Evolutionary conservation across 2,329 filamentous ascomycete species (phyloP).

Genomic region (Didymosphaeria variabile): DNA sequence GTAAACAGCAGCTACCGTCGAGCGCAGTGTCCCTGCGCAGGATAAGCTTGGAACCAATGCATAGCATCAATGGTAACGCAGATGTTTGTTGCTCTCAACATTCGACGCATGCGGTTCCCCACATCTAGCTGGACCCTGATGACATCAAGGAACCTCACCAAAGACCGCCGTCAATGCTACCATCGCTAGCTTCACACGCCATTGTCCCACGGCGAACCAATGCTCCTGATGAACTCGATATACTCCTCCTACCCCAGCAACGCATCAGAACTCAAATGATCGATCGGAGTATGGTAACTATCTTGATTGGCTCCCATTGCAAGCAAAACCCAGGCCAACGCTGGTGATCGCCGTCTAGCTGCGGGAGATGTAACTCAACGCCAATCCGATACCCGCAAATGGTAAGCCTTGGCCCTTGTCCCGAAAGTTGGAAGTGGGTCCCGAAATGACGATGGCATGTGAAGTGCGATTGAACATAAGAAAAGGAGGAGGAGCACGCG

Average conservation of each 20-base stretch:
- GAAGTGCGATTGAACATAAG: neutral
- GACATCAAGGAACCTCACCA: constrained; percentile 3
- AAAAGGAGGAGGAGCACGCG: neutral
- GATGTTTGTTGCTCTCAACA: neutral
- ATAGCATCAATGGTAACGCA: no score
- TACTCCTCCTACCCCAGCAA: neutral
- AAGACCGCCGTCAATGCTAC: constrained; percentile 3
- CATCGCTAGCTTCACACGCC: constrained; percentile 3
- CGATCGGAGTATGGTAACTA: neutral
- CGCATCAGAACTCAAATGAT: neutral
- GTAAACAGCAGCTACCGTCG: no score
- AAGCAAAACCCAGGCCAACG: neutral
- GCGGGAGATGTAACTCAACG: neutral
- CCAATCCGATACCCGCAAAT: neutral
- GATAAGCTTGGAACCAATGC: neutral
- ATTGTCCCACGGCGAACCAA: neutral
- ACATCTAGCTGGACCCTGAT: neutral
- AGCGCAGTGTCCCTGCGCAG: neutral
- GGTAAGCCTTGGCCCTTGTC: neutral
- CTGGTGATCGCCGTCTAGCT: neutral
- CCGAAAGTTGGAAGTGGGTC: neutral
- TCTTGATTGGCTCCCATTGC: neutral
- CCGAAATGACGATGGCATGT: constrained; percentile 6
- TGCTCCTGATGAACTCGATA: neutral
- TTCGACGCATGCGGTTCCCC: neutral